Evolutionary conservation across 495 filamentous ascomycete genomes (phyloP), one percentile per base, ranked within the genome.

Genomic region (Achaetomiella virescens): DNA sequence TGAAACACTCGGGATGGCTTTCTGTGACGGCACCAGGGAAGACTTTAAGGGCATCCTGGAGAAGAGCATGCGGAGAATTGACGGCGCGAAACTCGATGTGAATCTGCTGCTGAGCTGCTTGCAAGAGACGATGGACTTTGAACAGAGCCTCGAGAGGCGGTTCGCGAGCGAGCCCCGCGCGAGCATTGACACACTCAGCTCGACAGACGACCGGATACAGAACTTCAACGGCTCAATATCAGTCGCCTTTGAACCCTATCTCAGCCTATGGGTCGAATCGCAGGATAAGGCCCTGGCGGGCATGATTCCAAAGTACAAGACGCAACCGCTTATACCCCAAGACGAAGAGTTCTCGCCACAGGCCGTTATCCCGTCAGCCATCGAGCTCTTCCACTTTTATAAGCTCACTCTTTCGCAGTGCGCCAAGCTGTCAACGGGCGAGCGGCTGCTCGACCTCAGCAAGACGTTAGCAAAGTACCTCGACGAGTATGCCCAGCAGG

Each of bases 71-170:
- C 81, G 91, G 57, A 77, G 78, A 62, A 70, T 79, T 1, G 91
- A 91, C 58, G 91, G 91, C 2, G 82, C 86, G 69, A 85, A 85
- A 35, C 76, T 97, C 47, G 90, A 98, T 71, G 93, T 98, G 57
- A 93, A 96, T 65, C 72, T 98, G 49, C 71, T 98, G 33, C 81
- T 98, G 17, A 89, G 87, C 14, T 97, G 93, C 63, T 74, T 98
- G 48, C 92, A 97, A 62, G 95, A 98, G 72, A 98, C 93, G 1
- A 82, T 98, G 61, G 89, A 98, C 63, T 98, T 98, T 67, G 93
- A 98, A 70, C 92, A 97, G 66, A 86, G 81, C 43, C 77, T 98
- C 14, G 93, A 98, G 64, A 78, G 83, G 35, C 82, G 89, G 14
- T 97, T 97, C 70, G 77, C 85, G 1, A 86, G 73, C 66, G 83